Percentiles rank a stretch among this genome's conserved stretches.
Conservation (phyloP, 306 rosid species). For the Quercus berberidifolia region DNA sequence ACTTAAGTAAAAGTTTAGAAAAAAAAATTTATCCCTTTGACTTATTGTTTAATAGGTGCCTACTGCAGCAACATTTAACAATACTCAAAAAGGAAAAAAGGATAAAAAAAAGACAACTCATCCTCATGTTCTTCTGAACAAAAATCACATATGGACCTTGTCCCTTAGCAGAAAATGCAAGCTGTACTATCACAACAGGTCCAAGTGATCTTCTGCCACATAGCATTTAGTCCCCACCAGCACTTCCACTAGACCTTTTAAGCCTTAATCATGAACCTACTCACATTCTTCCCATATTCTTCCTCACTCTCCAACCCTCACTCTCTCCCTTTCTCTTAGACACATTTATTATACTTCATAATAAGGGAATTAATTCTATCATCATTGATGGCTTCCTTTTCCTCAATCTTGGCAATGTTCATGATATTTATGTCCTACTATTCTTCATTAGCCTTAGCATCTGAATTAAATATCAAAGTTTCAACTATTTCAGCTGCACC, state of each 20-base stretch:
- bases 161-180: slow-evolving; percentile 21
- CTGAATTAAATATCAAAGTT: slow-evolving; percentile 1
- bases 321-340: neutral
- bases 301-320: neutral
- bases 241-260: slow-evolving; percentile 20
- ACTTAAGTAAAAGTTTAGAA: too few species aligned
- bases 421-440: slow-evolving; percentile 14
- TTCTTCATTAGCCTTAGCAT: slow-evolving; percentile 18
- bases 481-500: slow-evolving; percentile 54
- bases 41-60: too few species aligned
- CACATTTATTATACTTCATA: slow-evolving; percentile 17
- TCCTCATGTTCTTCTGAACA: slow-evolving; percentile 8
- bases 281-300: neutral
- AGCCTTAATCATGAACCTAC: slow-evolving; percentile 8
- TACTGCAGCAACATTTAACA: neutral
- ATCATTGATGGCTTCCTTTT: slow-evolving; percentile 44
- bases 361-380: slow-evolving; percentile 10
- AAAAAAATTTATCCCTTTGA: too few species aligned
- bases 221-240: slow-evolving; percentile 23
- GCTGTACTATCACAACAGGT: slow-evolving; percentile 18
- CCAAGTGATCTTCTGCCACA: slow-evolving; percentile 13
- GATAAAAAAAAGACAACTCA: slow-evolving; percentile 5
- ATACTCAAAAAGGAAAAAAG: slow-evolving; percentile 6
- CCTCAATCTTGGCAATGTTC: slow-evolving; percentile 16
- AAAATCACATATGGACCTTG: slow-evolving; percentile 12